Evolutionary conservation across 768 basidiomycete species (phyloP), one percentile per base, ranked within the genome.

Genomic region (Macrolepiota albuminosa): DNA sequence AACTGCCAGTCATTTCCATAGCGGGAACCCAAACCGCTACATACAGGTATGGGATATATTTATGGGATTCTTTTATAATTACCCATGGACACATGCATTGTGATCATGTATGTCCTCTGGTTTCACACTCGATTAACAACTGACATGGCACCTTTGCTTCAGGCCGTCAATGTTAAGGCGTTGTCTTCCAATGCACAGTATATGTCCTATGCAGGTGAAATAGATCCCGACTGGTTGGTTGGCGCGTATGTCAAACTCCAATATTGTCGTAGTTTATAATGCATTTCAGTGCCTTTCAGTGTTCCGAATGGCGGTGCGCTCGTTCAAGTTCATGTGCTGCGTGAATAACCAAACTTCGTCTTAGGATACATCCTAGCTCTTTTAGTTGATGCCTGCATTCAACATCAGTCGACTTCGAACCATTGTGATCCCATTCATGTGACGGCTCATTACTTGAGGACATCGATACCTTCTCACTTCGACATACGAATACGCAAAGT

Each of bases 361-460:
- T 1, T 37, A 89, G 87, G 87, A 26, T 88, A 86, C 65, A 71
- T 83, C 18, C 73, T 88, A 16, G 83, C 81, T 0, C 69, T 83
- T 46, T 70, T 84, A 21, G 59, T 88, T 0, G 76, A 87, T 40
- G 79, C 86, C 21, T 84, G 81, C 59, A 74, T 83, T 8, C 73
- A 76, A 53, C 70, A 81, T 58, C 86, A 88, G 68, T 70, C 75
- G 0, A 59, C 37, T 29, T 56, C 67, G 3, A 50, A 64, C 13
- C 85, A 86, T 67, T 70, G 65, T 18, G 86, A 88, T 63, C 83
- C 82, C 18, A 72, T 88, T 47, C 82, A 88, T 67, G 70, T 86
- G 52, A 84, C 81, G 16, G 82, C 83, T 3, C 82, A 88, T 64
- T 89, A 78, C 66, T 72, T 87, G 42, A 74, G 76, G 24, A 70